Evolutionary conservation across 1,139 yeast genomes (phyloP).

Genomic region (Schwanniomyces etchellsii): DNA sequence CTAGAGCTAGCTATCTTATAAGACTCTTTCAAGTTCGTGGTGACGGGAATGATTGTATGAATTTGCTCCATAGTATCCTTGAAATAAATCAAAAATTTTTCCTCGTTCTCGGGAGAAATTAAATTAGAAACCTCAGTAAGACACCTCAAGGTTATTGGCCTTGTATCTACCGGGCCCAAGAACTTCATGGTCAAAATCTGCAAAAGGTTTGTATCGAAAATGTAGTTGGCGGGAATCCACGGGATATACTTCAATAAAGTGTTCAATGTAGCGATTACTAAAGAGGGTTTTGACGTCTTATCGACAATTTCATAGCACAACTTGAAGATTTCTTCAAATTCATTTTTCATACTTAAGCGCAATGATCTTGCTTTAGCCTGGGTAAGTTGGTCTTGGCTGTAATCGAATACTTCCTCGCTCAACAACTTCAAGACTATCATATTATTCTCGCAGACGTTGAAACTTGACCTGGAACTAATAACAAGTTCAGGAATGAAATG

Average conservation of each 20-base stretch:
- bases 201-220: conserved; percentile 81
- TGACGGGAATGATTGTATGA: conserved; percentile 64
- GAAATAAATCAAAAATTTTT: conserved; percentile 66
- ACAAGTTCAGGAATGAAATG: conserved; percentile 93
- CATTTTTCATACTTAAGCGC: conserved; percentile 79
- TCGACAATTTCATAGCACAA: conserved; percentile 91
- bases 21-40: conserved; percentile 65
- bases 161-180: conserved; percentile 71
- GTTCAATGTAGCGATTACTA: conserved; percentile 79
- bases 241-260: conserved; percentile 81
- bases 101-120: conserved; percentile 57
- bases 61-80: conserved; percentile 70
- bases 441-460: conserved; percentile 94
- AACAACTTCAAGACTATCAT: conserved; percentile 86
- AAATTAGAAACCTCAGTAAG: conserved; percentile 83
- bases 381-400: conserved; percentile 90
- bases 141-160: conserved; percentile 84
- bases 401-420: conserved; percentile 95
- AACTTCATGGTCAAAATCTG: conserved; percentile 69
- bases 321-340: conserved; percentile 88
- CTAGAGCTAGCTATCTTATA: conserved; percentile 72
- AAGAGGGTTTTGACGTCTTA: conserved; percentile 75
- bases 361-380: conserved; percentile 86
- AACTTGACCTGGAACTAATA: conserved; percentile 73
- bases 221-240: conserved; percentile 90